Base-by-base conservation (phyloP, 2,329 filamentous ascomycete genomes). In the Calonectria pauciramosa region DNA sequence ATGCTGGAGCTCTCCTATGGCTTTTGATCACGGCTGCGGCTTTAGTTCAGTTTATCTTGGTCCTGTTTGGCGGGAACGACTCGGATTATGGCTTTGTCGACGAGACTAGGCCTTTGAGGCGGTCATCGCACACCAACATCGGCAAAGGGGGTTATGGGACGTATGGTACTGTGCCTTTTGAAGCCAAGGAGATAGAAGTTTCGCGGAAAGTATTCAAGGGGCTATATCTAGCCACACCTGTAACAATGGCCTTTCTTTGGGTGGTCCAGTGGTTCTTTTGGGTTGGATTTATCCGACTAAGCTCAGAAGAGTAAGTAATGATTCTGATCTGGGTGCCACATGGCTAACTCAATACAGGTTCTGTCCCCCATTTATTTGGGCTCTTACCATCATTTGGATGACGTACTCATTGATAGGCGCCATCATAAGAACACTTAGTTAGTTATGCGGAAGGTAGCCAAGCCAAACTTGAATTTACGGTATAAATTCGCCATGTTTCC, bases 181-280 rank as follows among this genome's bases (percentile, higher is more conserved):
- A 56, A 36, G 30, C 9, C 1, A 26, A 36, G n/a, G 20, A 8
- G 10, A 28, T 10, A 8, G 5, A 8, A 26, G 14, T 13, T 20
- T 28, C 30, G 0, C 7, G 1, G 2, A 56, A 26, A n/a, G 30
- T 18, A 9, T 56, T 66, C 8, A 2, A 36, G 13, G 54, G 16
- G 7, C 34, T 78, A 9, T 70, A 69, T 5, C n/a, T 38, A 8
- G 6, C n/a, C 28, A 4, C 66, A 0, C 26, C 52, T 1, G 44
- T 34, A 30, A 51, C n/a, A 0, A 20, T 78, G 1, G 32, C 20
- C 10, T 0, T 68, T 0, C 52, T 75, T 30, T 77, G 54, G 30
- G 20, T 71, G 23, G 41, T 72, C 2, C 76, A 77, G 23, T 77
- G 69, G 51, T 23, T 78, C 0, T 78, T 78, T 63, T 78, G 76